Conservation (phyloP, 352 stramenopile genomes). For the Saprolegnia diclina region DNA sequence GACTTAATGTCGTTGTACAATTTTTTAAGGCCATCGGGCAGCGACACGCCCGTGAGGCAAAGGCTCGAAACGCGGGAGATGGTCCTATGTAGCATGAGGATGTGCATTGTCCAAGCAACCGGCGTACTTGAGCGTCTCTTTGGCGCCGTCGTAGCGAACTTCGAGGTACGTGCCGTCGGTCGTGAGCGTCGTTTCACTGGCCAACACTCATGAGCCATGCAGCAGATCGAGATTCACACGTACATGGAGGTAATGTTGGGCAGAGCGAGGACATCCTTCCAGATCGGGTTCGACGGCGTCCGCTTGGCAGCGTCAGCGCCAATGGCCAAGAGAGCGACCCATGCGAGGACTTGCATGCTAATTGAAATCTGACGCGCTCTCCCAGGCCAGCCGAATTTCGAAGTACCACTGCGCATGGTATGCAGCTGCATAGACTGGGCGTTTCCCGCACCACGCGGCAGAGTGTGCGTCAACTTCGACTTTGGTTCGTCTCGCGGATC, state of each 20-base stretch:
- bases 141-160: background rate
- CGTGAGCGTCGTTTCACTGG: constrained; percentile 18
- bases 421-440: too few species aligned
- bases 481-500: too few species aligned
- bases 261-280: background rate
- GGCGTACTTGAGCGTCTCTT: constrained; percentile 8
- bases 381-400: too few species aligned
- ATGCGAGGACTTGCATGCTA: background rate
- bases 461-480: too few species aligned
- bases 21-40: constrained; percentile 12
- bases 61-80: background rate
- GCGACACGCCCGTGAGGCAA: background rate
- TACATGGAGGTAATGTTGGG: constrained; percentile 26
- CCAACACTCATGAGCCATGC: background rate
- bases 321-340: background rate
- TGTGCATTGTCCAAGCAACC: background rate
- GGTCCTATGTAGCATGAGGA: background rate
- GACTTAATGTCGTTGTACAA: constrained; percentile 7
- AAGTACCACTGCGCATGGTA: too few species aligned
- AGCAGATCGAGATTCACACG: background rate
- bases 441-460: too few species aligned
- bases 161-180: constrained; percentile 18
- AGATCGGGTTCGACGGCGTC: background rate
- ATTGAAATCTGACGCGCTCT: too few species aligned
- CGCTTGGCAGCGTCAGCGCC: background rate